These are phyloP conservation scores for Cucumis cinereus DNA, from an alignment of 306 rosid species.

Conservation along the genomic window DNA sequence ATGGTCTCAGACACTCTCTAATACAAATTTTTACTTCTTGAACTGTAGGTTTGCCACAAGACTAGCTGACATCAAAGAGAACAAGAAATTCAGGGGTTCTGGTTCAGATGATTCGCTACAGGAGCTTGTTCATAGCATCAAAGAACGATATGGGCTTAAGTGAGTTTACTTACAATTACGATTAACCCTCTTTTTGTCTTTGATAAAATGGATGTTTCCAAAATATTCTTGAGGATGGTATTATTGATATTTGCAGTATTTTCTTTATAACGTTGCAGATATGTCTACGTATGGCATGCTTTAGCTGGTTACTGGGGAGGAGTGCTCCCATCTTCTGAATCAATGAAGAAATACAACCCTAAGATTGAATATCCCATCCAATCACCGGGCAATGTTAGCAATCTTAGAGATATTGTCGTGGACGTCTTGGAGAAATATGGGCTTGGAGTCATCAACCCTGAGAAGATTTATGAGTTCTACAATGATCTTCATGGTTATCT, in stretches of 20 bases:
- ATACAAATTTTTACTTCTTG: constrained; percentile 4
- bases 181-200: neutral
- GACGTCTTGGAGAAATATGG: constrained; percentile 64
- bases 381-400: constrained; percentile 38
- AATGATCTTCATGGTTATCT: constrained; percentile 55
- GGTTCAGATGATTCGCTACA: constrained; percentile 27
- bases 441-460: constrained; percentile 43
- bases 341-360: constrained; percentile 47
- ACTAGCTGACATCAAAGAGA: constrained; percentile 47
- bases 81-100: constrained; percentile 38
- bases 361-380: constrained; percentile 38
- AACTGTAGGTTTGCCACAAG: constrained; percentile 45
- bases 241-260: neutral
- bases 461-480: constrained; percentile 38
- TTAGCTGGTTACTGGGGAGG: constrained; percentile 84
- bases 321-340: constrained; percentile 39
- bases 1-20: neutral
- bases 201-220: neutral
- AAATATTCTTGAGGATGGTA: neutral
- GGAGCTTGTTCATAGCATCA: constrained; percentile 34
- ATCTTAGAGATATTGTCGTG: constrained; percentile 35
- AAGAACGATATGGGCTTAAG: constrained; percentile 46
- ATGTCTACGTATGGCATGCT: constrained; percentile 64
- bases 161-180: constrained; percentile 20
- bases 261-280: constrained; percentile 17